Base-by-base conservation (phyloP, 1,284 basidiomycete genomes). In the Polyporus tsugae region DNA sequence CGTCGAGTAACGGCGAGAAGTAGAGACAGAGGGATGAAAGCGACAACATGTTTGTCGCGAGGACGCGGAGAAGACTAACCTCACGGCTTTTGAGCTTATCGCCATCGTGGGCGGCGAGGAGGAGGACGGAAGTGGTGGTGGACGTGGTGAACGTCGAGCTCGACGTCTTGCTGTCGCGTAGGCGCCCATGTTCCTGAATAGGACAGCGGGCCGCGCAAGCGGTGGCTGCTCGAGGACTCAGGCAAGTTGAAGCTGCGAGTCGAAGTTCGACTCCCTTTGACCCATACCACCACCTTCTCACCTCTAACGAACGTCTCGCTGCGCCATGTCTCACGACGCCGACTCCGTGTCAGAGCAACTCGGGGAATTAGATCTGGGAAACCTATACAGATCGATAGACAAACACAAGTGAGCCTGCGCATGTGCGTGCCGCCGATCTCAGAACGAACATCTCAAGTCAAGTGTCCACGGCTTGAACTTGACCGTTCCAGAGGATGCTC, bases 381-480 rank as follows among this genome's bases (percentile, higher is more conserved):
- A 88, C 76, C 77, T 94, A 3, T 94, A 85, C 75, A 76, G 80
- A 25, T 84, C 87, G 60, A 90, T 94, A 68, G 90, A 94, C 76
- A 87, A 83, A 78, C 85, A 91, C 82, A 91, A 89, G 90, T 93
- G 80, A 87, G 89, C 75, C n/a, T 61, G 55, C 59, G 39, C 65
- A 58, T 65, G 62, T 70, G 42, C 64, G 71, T 67, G 49, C 59
- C 46, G 60, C 62, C 33, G 58, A 38, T 59, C 59, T 70, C 65
- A 68, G 63, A 62, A 65, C 65, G 65, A 70, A 60, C 68, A 68
- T 72, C 71, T 75, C 72, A 63, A 65, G 60, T 66, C 63, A 84
- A 94, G 93, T 75, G 91, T 94, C 62, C 85, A 95, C 77, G 93
- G 93, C 39, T 80, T 95, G 74, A 94, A 94, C 75, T 80, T 95